Evolutionary conservation across 140 eudicot genomes (phyloP).

Genomic region (Senecio squalidus): DNA sequence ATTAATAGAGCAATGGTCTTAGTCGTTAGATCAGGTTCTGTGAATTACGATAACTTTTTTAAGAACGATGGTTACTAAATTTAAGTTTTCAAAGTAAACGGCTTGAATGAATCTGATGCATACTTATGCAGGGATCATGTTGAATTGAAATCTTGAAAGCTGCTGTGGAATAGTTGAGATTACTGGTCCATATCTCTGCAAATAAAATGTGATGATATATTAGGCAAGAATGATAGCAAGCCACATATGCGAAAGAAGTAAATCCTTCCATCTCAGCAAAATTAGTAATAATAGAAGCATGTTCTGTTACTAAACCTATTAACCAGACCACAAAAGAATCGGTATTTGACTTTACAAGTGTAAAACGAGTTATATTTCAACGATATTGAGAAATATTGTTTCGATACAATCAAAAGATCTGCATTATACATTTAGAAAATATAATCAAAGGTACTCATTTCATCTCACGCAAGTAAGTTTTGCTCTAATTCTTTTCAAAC

Average conservation of each 20-base stretch:
- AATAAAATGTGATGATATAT: background rate
- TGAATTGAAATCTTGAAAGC: conserved; percentile 88
- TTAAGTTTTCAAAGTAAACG: conserved; percentile 5
- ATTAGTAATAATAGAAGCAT: background rate
- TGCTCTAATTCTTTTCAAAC: background rate
- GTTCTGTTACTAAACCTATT: background rate
- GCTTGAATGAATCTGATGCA: conserved; percentile 1
- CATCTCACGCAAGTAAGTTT: background rate
- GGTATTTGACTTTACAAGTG: background rate
- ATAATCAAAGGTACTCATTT: background rate
- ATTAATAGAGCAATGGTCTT: background rate
- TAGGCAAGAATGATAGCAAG: background rate
- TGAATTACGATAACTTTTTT: conserved; percentile 9
- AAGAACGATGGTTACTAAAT: conserved; percentile 7
- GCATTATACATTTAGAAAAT: background rate
- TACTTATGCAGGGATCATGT: conserved; percentile 58
- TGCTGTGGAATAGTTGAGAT: conserved; percentile 92
- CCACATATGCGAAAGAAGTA: background rate
- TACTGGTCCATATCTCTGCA: conserved; percentile 94
- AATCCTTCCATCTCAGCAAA: background rate
- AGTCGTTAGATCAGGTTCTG: conserved; percentile 10
- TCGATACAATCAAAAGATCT: background rate
- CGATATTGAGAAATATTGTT: background rate
- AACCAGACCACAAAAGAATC: background rate
- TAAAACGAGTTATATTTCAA: background rate